phyloP scores from a whole-genome alignment of 192 early-diverging fungal species.

The Chytriomyces confervae region DNA sequence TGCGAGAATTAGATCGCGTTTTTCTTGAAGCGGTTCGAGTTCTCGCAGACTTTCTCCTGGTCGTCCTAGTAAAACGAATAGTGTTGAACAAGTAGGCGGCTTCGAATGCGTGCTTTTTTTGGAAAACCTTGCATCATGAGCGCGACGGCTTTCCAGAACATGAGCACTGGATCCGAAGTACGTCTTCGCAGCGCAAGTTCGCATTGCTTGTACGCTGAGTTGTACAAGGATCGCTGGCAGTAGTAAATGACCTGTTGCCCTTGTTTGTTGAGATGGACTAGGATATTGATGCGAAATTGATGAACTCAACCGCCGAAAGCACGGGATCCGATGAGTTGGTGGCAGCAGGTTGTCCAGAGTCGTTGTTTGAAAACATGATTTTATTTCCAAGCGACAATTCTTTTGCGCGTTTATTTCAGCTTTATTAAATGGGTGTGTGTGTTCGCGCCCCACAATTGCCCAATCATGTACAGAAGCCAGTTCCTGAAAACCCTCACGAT shows the following conservation, averaged over 20 bases:
- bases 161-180: constrained; percentile 49
- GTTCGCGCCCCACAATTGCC: too few relatives aligned
- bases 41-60: constrained; percentile 49
- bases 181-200: constrained; percentile 43
- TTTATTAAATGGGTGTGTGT: too few relatives aligned
- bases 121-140: constrained; percentile 44
- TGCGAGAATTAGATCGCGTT: constrained; percentile 54
- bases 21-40: constrained; percentile 54
- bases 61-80: constrained; percentile 35
- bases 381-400: not conserved
- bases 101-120: not conserved
- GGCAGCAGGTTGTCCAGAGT: not conserved
- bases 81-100: not conserved
- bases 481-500: too few relatives aligned
- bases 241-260: constrained; percentile 44
- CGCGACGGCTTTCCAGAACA: constrained; percentile 53
- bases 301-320: constrained; percentile 3
- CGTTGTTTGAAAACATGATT: constrained; percentile 7
- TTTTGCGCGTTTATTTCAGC: not conserved
- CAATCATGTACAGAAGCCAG: too few relatives aligned
- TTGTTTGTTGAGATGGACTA: not conserved
- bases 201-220: constrained; percentile 50
- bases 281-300: not conserved
- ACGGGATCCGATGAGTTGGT: constrained; percentile 21
- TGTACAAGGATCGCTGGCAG: constrained; percentile 41